Evolutionary conservation across 1,139 yeast species (phyloP).

Genomic region (Yamadazyma pseudoaaseri): DNA sequence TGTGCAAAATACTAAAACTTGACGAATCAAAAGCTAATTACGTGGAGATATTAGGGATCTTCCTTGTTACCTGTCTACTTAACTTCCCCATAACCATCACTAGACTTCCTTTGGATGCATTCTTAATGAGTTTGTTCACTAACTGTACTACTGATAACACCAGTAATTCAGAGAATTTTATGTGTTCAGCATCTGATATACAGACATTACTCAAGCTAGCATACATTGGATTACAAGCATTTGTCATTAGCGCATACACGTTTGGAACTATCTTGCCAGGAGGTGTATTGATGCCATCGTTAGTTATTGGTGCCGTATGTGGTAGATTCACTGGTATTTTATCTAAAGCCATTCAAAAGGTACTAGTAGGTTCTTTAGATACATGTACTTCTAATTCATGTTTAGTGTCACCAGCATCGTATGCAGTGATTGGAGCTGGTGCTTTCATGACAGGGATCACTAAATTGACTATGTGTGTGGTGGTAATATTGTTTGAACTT

Average conservation of each 20-base stretch:
- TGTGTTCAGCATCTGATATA: conserved; percentile 33
- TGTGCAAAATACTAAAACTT: conserved; percentile 18
- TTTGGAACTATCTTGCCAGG: conserved; percentile 66
- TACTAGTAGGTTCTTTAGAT: conserved; percentile 38
- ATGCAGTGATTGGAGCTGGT: conserved; percentile 63
- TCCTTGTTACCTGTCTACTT: conserved; percentile 50
- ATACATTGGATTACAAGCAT: conserved; percentile 52
- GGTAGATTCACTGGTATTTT: conserved; percentile 68
- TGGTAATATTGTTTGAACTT: conserved; percentile 54
- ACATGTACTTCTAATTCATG: conserved; percentile 54
- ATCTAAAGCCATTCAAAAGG: conserved; percentile 50
- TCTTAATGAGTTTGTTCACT: conserved; percentile 58
- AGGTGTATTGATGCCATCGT: conserved; percentile 68
- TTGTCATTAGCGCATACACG: conserved; percentile 51
- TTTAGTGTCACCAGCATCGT: conserved; percentile 56
- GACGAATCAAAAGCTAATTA: conserved; percentile 21
- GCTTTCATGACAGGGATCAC: conserved; percentile 58
- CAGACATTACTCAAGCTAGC: conserved; percentile 35
- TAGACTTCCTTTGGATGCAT: conserved; percentile 54
- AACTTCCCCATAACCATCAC: conserved; percentile 58
- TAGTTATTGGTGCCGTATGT: conserved; percentile 66
- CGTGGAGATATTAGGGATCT: conserved; percentile 49
- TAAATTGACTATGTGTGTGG: conserved; percentile 55
- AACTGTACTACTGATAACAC: conserved; percentile 48
- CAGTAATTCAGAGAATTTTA: conserved; percentile 27